Conservation (phyloP, 1,284 basidiomycete species). For the Rhodofomes roseus region DNA sequence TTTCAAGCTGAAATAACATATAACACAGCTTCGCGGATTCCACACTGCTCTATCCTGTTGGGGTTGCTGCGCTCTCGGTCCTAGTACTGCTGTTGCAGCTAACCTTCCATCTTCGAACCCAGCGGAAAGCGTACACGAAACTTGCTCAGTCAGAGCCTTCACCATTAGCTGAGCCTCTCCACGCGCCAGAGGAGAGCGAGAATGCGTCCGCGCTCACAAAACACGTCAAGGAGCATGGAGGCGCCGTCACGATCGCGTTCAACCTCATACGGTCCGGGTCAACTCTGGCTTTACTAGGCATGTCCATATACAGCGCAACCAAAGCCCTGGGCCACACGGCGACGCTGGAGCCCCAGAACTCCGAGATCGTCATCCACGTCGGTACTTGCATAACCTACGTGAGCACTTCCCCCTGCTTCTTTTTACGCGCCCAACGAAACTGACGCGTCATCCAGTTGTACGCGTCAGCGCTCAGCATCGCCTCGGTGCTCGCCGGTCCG, state of each 20-base stretch:
- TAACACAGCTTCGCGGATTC: not conserved
- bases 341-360: not conserved
- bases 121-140: not conserved
- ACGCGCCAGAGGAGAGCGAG: not conserved
- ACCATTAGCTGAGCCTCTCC: too few relatives aligned
- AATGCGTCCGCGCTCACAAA: not conserved
- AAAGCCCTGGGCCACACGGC: not conserved
- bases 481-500: slow-evolving; percentile 14
- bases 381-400: slow-evolving; percentile 34
- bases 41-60: not conserved
- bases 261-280: slow-evolving; percentile 21
- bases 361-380: slow-evolving; percentile 23
- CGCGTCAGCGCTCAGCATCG: slow-evolving; percentile 19
- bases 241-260: slow-evolving; percentile 20
- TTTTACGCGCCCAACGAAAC: slow-evolving; percentile 32
- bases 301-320: slow-evolving; percentile 11
- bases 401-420: slow-evolving; percentile 9
- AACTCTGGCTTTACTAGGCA: slow-evolving; percentile 17
- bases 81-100: not conserved
- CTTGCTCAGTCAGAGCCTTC: not conserved
- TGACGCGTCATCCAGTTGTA: slow-evolving; percentile 15
- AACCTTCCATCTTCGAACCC: not conserved
- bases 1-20: not conserved
- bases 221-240: slow-evolving; percentile 14
- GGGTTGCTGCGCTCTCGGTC: not conserved